These are phyloP conservation scores for Corymbia citriodora DNA, from an alignment of 441 rosid genomes.

Conservation along the genomic window DNA sequence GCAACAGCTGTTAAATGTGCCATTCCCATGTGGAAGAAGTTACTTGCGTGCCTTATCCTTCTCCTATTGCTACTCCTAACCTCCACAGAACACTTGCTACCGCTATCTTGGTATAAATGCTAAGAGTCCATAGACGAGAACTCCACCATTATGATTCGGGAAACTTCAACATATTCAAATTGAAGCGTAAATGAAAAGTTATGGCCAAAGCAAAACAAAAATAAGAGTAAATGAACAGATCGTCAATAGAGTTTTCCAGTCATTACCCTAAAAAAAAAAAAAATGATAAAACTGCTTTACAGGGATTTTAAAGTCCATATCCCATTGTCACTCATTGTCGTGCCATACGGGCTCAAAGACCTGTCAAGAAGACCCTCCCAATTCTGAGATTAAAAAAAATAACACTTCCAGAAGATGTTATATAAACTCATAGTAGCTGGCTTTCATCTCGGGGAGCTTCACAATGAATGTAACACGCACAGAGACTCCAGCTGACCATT, in stretches of 20 bases:
- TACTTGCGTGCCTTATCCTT: no score
- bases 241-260: not conserved
- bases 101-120: no score
- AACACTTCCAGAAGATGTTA: not conserved
- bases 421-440: not conserved
- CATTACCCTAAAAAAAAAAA: not conserved
- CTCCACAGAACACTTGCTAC: no score
- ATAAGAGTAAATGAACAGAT: not conserved
- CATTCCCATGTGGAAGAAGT: no score
- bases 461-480: not conserved
- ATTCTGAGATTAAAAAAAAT: not conserved
- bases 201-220: not conserved
- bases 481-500: not conserved
- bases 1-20: no score
- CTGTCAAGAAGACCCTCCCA: not conserved
- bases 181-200: not conserved
- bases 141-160: not conserved
- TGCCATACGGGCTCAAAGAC: not conserved
- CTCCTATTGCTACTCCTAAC: no score
- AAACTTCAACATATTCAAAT: not conserved
- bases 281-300: not conserved
- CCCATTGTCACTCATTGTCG: not conserved
- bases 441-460: not conserved
- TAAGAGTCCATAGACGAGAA: not conserved
- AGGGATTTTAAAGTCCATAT: not conserved